Base-by-base conservation (phyloP, 768 basidiomycete species). In the Boletus patriciae region DNA sequence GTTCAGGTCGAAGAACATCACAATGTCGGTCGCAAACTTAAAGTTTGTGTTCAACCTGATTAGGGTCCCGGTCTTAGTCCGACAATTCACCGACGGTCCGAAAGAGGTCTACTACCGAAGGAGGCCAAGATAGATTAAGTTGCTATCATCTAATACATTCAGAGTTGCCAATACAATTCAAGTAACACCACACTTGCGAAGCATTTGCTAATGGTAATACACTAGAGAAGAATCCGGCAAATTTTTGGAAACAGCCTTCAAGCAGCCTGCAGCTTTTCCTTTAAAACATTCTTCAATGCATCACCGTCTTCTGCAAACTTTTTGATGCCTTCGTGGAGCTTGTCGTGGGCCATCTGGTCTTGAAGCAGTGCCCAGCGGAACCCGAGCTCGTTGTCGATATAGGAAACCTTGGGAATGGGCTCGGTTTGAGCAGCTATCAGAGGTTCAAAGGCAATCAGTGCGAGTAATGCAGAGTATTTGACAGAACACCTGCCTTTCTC, bases 241-340 rank as follows among this genome's bases (percentile, higher is more conserved):
- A 19, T 16, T 10, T 8, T 31, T 18, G 19, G 16, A 48, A 37
- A 31, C 15, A 16, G 6, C 36, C 3, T 19, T 62, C 55, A 62
- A 48, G 50, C 50, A 5, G 44, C 53, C 19, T 34, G 55, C 46
- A 90, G 70, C 74, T 87, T 88, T 74, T 83, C 70, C 76, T 79
- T 85, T 70, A 98, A 80, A 57, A 93, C 73, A 37, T 78, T 74
- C 83, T 94, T 96, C 76, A 97, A 83, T 16, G 88, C 81, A 66
- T 84, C 81, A 60, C 92, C 92, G 66, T 97, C 95, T 76, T 90
- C 92, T 49, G 92, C 94, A 74, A 98, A 98, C 77, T 94, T 96
- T 78, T 84, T 86, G 79, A 98, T 97, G 69, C 95, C 95, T 78
- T 96, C 92, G 73, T 95, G 92, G 55, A 96, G 80, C 79, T 96